A percentile compares a stretch with the other conserved stretches of the same genome.
phyloP scores from a whole-genome alignment of 306 rosid genomes.

The Sindora glabra region DNA sequence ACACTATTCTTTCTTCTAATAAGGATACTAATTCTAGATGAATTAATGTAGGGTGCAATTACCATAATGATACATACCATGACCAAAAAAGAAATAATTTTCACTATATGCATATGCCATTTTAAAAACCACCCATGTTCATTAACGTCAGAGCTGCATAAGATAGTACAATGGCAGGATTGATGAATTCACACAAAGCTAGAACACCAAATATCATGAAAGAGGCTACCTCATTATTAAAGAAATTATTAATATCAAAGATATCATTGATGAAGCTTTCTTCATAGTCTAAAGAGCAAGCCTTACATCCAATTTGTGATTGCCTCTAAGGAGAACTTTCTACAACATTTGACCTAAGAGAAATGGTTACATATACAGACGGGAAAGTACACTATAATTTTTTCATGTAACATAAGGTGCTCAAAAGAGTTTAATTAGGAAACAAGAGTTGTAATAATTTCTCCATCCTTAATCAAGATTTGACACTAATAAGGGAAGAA shows the following conservation, averaged over 20 bases:
- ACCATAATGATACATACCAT: no score
- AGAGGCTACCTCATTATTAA: conserved; percentile 50
- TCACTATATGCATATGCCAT: neutral
- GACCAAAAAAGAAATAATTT: neutral
- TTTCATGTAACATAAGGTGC: no score
- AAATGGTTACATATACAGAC: neutral
- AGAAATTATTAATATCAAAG: conserved; percentile 47
- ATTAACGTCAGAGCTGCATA: neutral
- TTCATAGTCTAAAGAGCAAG: conserved; percentile 43
- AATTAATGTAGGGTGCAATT: no score
- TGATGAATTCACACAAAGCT: neutral
- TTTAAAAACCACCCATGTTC: conserved; percentile 4
- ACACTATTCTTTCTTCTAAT: no score
- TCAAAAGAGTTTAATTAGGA: no score
- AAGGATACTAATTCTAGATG: no score
- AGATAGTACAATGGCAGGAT: neutral
- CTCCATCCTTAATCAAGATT: no score
- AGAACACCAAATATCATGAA: neutral
- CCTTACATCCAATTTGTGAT: conserved; percentile 41
- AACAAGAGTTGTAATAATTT: no score
- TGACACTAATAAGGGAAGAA: no score
- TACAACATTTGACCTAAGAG: conserved; percentile 41
- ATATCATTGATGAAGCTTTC: conserved; percentile 49
- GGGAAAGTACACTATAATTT: no score
- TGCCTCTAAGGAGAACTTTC: conserved; percentile 48